Percentiles rank a stretch among this genome's conserved stretches.
Evolutionary conservation across 2,329 filamentous ascomycete species (phyloP).

Genomic region (Helotiales sp.): DNA sequence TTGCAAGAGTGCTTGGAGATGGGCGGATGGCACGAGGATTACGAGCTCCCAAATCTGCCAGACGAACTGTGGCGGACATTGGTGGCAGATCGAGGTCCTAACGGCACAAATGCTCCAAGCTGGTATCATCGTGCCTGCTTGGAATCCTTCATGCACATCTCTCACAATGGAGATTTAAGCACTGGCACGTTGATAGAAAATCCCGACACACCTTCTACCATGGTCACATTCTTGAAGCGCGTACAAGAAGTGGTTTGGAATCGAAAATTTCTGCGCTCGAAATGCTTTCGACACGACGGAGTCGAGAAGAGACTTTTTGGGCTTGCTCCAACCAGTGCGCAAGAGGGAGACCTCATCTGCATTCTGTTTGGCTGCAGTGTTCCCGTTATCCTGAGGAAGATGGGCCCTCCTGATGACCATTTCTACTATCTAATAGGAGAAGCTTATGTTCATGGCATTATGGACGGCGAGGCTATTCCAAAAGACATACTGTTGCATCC

Average conservation of each 20-base stretch:
- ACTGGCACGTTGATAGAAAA: constrained; percentile 1
- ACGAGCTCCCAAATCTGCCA: constrained; percentile 1
- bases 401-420: background rate
- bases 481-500: background rate
- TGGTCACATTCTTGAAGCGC: constrained; percentile 14
- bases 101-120: constrained; percentile 14
- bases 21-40: constrained; percentile 12
- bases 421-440: constrained; percentile 19
- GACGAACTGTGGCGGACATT: constrained; percentile 22
- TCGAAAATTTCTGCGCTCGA: constrained; percentile 12
- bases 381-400: constrained; percentile 18
- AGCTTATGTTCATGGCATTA: constrained; percentile 24
- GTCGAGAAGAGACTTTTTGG: constrained; percentile 8
- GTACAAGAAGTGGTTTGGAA: constrained; percentile 18
- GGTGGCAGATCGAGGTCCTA: constrained; percentile 19
- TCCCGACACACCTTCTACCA: constrained; percentile 2
- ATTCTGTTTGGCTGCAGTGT: constrained; percentile 27
- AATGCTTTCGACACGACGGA: background rate
- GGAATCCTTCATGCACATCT: constrained; percentile 6
- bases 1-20: constrained; percentile 6
- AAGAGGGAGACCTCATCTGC: constrained; percentile 20
- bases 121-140: constrained; percentile 23
- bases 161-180: constrained; percentile 6
- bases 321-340: constrained; percentile 4
- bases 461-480: constrained; percentile 15